A percentile compares a stretch with the other conserved stretches of the same genome.
These are phyloP conservation scores for Ogataea dorogensis DNA, from an alignment of 805 yeast genomes.

Conservation along the genomic window DNA sequence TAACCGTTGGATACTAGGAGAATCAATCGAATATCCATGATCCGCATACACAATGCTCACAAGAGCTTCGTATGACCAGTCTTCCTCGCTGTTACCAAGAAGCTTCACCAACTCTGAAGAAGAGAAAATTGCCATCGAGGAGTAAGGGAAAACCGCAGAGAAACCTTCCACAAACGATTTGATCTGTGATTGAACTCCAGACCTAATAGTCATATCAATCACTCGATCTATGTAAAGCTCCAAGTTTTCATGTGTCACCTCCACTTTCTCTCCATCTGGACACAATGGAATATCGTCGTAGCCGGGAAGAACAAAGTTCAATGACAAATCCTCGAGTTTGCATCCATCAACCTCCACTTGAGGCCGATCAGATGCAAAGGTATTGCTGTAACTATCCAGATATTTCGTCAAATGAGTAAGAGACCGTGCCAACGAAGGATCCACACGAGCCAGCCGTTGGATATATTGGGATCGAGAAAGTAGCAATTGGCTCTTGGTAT, in stretches of 20 bases:
- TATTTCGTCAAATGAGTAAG: conserved; percentile 49
- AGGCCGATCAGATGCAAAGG: conserved; percentile 10
- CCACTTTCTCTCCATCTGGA: conserved; percentile 50
- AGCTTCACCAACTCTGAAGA: conserved; percentile 69
- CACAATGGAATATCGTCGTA: conserved; percentile 56
- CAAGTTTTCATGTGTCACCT: conserved; percentile 53
- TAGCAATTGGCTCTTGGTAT: conserved; percentile 8
- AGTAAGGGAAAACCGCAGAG: conserved; percentile 75
- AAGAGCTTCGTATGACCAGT: conserved; percentile 74
- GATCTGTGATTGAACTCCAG: conserved; percentile 66
- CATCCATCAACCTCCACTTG: conserved; percentile 25
- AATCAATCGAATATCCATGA: conserved; percentile 81
- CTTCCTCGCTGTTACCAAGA: conserved; percentile 80
- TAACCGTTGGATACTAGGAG: conserved; percentile 58
- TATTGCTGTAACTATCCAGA: conserved; percentile 26
- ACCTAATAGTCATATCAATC: conserved; percentile 54
- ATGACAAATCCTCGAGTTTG: conserved; percentile 51
- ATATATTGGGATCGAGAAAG: conserved; percentile 26
- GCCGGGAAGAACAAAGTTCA: conserved; percentile 79
- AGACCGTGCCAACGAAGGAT: conserved; percentile 57
- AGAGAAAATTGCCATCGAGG: conserved; percentile 66
- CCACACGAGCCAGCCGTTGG: conserved; percentile 48
- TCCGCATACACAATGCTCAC: conserved; percentile 69
- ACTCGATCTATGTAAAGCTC: conserved; percentile 56
- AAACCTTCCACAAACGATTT: conserved; percentile 76